These are phyloP conservation scores for Pseudocercospora macadamiae DNA, from an alignment of 2,329 filamentous ascomycete genomes.

Conservation along the genomic window DNA sequence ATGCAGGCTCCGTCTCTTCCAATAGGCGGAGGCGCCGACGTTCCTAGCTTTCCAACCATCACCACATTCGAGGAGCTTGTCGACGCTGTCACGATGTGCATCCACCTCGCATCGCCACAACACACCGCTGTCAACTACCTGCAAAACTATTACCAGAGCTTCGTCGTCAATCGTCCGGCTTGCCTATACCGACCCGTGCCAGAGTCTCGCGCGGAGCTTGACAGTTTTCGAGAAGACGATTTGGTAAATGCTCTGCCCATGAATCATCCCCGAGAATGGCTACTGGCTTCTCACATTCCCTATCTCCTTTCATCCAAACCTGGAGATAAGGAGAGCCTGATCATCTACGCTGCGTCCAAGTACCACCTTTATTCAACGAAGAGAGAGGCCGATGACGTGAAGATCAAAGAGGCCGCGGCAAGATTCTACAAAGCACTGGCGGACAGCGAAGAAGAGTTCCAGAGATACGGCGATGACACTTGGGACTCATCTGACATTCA, in stretches of 20 bases:
- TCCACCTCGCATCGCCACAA: slow-evolving; percentile 55
- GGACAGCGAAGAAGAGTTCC: slow-evolving; percentile 22
- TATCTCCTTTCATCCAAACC: slow-evolving; percentile 38
- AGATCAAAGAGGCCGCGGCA: slow-evolving; percentile 22
- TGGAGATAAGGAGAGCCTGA: slow-evolving; percentile 24
- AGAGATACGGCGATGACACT: slow-evolving; percentile 14
- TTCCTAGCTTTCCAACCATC: slow-evolving; percentile 50
- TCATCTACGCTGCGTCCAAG: slow-evolving; percentile 24
- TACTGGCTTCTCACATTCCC: slow-evolving; percentile 51
- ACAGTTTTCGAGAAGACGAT: slow-evolving; percentile 34
- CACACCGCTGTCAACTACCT: slow-evolving; percentile 58
- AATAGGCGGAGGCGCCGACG: slow-evolving; percentile 38
- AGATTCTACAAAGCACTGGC: slow-evolving; percentile 23
- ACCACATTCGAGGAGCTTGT: slow-evolving; percentile 46
- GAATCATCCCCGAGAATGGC: slow-evolving; percentile 48
- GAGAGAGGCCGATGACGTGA: slow-evolving; percentile 11
- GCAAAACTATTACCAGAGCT: slow-evolving; percentile 55
- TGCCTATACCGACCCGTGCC: slow-evolving; percentile 42
- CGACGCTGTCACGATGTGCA: slow-evolving; percentile 56
- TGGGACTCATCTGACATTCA: slow-evolving; percentile 22
- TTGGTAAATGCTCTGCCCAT: slow-evolving; percentile 49
- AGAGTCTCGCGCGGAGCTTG: slow-evolving; percentile 16
- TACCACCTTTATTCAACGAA: slow-evolving; percentile 25
- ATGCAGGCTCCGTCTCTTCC: slow-evolving; percentile 33
- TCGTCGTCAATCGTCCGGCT: slow-evolving; percentile 51